Conservation (phyloP, 176 grass and related monocot species). For the Oropetium thomaeum region DNA sequence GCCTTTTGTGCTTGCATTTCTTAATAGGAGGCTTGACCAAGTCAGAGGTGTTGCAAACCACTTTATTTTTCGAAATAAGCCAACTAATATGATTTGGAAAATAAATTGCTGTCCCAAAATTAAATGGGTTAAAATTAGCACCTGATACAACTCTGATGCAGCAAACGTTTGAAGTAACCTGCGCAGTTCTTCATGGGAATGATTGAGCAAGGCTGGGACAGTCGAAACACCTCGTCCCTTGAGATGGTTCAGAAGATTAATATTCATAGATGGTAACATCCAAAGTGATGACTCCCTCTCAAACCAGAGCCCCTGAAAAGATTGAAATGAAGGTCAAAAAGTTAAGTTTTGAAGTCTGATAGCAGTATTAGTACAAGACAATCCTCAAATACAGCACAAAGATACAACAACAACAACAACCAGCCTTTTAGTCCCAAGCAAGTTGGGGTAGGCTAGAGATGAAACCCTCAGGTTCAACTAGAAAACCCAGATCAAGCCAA, state of each 20-base stretch:
- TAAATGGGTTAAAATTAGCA: constrained; percentile 28
- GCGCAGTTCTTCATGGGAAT: constrained; percentile 65
- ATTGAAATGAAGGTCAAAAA: constrained; percentile 2
- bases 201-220: constrained; percentile 52
- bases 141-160: constrained; percentile 67
- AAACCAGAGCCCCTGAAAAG: constrained; percentile 83
- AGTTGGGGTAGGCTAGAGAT: no score
- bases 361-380: neutral
- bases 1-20: neutral
- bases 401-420: no score
- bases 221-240: constrained; percentile 53
- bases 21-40: neutral
- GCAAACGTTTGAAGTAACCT: constrained; percentile 53
- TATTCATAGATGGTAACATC: constrained; percentile 94
- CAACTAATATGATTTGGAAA: neutral
- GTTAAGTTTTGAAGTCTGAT: constrained; percentile 9
- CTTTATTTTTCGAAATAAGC: constrained; percentile 11
- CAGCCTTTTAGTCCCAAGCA: no score
- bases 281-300: constrained; percentile 77
- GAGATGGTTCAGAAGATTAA: constrained; percentile 68
- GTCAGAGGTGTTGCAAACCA: constrained; percentile 4
- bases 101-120: constrained; percentile 24
- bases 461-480: no score
- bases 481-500: no score
- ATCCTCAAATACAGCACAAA: constrained; percentile 2